Conservation (phyloP, 2,329 filamentous ascomycete genomes). For the Aspergillus ochraceoroseus region DNA sequence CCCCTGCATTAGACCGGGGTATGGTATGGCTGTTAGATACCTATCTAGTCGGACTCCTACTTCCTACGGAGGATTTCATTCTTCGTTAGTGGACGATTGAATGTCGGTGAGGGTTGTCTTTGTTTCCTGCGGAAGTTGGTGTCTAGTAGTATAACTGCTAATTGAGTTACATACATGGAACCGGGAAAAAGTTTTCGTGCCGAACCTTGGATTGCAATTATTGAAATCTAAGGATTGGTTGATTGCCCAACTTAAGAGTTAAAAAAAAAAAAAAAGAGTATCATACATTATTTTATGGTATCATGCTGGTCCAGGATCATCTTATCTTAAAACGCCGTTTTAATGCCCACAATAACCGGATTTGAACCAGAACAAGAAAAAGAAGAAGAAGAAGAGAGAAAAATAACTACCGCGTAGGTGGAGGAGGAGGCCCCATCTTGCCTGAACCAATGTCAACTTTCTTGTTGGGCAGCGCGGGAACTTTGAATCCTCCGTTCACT, state of each 20-base stretch:
- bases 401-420: constrained; percentile 26
- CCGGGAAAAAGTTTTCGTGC: no score
- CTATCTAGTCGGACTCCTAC: no score
- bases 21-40: no score
- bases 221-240: neutral
- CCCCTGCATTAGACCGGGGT: no score
- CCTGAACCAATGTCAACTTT: constrained; percentile 61
- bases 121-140: no score
- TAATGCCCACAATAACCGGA: constrained; percentile 12
- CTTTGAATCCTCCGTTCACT: constrained; percentile 67
- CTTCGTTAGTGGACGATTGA: no score
- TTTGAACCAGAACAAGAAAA: constrained; percentile 12
- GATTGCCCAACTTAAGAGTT: no score
- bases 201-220: no score
- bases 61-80: no score
- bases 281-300: constrained; percentile 23
- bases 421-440: constrained; percentile 49
- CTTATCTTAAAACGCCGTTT: constrained; percentile 19
- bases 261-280: neutral
- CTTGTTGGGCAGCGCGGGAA: constrained; percentile 72
- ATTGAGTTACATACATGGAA: no score
- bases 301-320: constrained; percentile 20
- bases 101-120: no score
- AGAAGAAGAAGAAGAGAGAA: constrained; percentile 13
- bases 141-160: no score